phyloP scores from a whole-genome alignment of 306 rosid genomes.

The Prunus persica region Prunus_persica_NCBIv2 NC_034009.1:44904501-44905000 shows the following conservation, averaged over 20 bases:
- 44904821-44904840: slow-evolving; percentile 84
- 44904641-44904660: slow-evolving; percentile 57
- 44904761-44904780: slow-evolving; percentile 82
- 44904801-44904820: slow-evolving; percentile 77
- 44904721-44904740: slow-evolving; percentile 77
- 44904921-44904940: slow-evolving; percentile 70
- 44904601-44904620: slow-evolving; percentile 67
- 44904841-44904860: slow-evolving; percentile 65
- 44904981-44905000: slow-evolving; percentile 82
- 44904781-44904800: slow-evolving; percentile 80
- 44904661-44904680: slow-evolving; percentile 64
- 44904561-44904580: slow-evolving; percentile 70
- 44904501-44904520: slow-evolving; percentile 82
- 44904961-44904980: slow-evolving; percentile 63
- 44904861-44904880: slow-evolving; percentile 61
- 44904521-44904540: slow-evolving; percentile 79
- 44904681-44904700: slow-evolving; percentile 66
- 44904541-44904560: slow-evolving; percentile 80
- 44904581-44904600: slow-evolving; percentile 82
- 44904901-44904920: slow-evolving; percentile 71
- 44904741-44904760: slow-evolving; percentile 82
- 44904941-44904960: slow-evolving; percentile 69
- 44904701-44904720: slow-evolving; percentile 90
- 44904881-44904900: slow-evolving; percentile 83
- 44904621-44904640: slow-evolving; percentile 69